Base-by-base conservation (phyloP, 768 basidiomycete species). In the Boletus huronensis region DNA sequence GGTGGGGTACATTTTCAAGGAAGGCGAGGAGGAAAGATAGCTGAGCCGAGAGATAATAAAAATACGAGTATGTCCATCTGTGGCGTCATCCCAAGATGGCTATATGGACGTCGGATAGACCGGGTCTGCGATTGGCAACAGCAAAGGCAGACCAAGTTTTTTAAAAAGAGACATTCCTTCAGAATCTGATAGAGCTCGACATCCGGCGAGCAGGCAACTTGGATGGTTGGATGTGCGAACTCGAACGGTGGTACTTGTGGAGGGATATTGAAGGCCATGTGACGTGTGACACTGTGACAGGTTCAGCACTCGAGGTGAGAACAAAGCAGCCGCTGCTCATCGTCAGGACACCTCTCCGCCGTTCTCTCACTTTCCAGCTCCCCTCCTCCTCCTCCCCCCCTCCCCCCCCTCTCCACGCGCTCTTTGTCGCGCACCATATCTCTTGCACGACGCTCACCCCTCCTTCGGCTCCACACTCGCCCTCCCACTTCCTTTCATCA, bases 271-370 rank as follows among this genome's bases (percentile, higher is more conserved):
- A 28, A 28, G 19, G 3, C 23, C 11, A 39, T 16, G 62, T 62
- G 57, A 62, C 48, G 3, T 28, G 63, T 70, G 55, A 63, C 58
- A 16, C 0, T 21, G 67, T 67, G 53, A 70, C 61, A 34, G 25
- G 54, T 59, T 58, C 42, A 51, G 48, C 34, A 29, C 14, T 23
- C 11, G 42, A 45, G 56, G 57, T 68, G 63, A 63, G 60, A 67
- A 70, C 61, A 63, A 65, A 60, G 59, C 60, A 48, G 53, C 52
- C 48, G 52, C 48, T 38, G 50, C 42, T 45, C 55, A 47, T 43
- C 58, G 43, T 50, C 57, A 59, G 38, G 55, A 45, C 52, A 41
- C 36, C 41, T 54, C 45, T 53, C 49, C 38, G 43, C 52, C 40
- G 55, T 39, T 57, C 57, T 38, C 53, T 54, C 58, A 41, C 41